Percentiles rank a stretch among this genome's conserved stretches.
Evolutionary conservation across 1,139 yeast species (phyloP).

Genomic region (Geotrichum siamense): DNA sequence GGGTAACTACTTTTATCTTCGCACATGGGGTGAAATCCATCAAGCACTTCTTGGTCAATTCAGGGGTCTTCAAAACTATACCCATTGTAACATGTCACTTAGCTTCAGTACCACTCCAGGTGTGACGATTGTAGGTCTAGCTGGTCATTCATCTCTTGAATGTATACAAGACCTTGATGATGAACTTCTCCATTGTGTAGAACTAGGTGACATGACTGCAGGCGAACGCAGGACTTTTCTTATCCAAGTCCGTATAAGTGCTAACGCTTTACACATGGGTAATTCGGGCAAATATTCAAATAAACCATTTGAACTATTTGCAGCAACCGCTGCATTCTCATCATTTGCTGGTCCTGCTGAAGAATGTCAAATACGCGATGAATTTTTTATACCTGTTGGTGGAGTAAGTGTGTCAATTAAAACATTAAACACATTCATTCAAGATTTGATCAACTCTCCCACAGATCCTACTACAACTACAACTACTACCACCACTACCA

Average conservation of each 20-base stretch:
- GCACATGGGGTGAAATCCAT: constrained; percentile 17
- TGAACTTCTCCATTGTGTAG: constrained; percentile 13
- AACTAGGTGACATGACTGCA: constrained; percentile 21
- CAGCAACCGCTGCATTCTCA: constrained; percentile 11
- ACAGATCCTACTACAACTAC: too few relatives aligned
- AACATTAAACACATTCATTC: constrained; percentile 11
- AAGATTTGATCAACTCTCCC: constrained; percentile 11
- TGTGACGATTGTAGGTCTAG: constrained; percentile 17
- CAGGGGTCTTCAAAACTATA: constrained; percentile 10
- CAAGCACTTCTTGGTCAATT: constrained; percentile 11
- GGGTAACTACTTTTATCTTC: constrained; percentile 17
- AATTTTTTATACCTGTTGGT: constrained; percentile 15
- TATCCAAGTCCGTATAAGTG: constrained; percentile 20
- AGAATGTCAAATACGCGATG: constrained; percentile 11
- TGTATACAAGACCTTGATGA: neutral
- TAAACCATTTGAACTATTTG: constrained; percentile 11
- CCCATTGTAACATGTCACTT: constrained; percentile 19
- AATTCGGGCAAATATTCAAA: constrained; percentile 1
- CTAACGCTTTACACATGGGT: constrained; percentile 8
- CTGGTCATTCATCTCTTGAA: constrained; percentile 14
- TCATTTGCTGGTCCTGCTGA: constrained; percentile 16
- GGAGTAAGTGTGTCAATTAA: constrained; percentile 10
- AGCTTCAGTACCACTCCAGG: constrained; percentile 18
- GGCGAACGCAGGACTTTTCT: constrained; percentile 22
- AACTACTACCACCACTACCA: neutral